Percentiles rank a stretch among this genome's conserved stretches.
Evolutionary conservation across 2,329 filamentous ascomycete species (phyloP).

Genomic region (Catunica adiposa): DNA sequence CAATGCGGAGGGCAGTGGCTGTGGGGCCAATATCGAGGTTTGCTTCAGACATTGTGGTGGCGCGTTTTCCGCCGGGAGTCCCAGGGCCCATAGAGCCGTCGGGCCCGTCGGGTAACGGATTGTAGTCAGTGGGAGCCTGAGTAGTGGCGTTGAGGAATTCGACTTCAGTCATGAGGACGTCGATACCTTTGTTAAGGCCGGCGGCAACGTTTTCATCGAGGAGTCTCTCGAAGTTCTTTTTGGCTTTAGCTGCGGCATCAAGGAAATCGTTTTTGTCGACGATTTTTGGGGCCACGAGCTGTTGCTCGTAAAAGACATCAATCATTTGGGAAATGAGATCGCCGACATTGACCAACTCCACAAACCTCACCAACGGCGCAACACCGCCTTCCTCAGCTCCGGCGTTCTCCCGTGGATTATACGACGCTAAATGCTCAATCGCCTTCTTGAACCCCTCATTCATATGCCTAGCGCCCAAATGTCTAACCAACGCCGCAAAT

Average conservation of each 20-base stretch:
- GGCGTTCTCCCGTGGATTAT: slow-evolving; percentile 72
- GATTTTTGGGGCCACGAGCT: slow-evolving; percentile 66
- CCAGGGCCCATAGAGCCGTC: slow-evolving; percentile 3
- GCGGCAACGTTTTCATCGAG: slow-evolving; percentile 92
- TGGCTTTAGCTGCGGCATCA: slow-evolving; percentile 77
- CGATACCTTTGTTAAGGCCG: slow-evolving; percentile 91
- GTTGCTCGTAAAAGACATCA: slow-evolving; percentile 95
- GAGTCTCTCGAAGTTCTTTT: slow-evolving; percentile 98
- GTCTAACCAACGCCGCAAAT: slow-evolving; percentile 69
- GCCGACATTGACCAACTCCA: slow-evolving; percentile 94
- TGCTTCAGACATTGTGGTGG: slow-evolving; percentile 20
- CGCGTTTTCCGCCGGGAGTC: not conserved
- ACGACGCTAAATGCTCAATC: slow-evolving; percentile 74
- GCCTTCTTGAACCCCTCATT: slow-evolving; percentile 89
- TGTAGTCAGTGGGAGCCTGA: slow-evolving; percentile 78
- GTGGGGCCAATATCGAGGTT: slow-evolving; percentile 48
- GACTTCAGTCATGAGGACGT: slow-evolving; percentile 95
- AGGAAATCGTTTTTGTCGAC: slow-evolving; percentile 90
- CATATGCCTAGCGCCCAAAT: slow-evolving; percentile 73
- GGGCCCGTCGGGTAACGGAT: slow-evolving; percentile 37
- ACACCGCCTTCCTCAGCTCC: slow-evolving; percentile 48
- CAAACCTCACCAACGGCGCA: slow-evolving; percentile 82
- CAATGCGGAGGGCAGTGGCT: slow-evolving; percentile 59
- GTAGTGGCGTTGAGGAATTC: slow-evolving; percentile 86
- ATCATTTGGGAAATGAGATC: slow-evolving; percentile 98